A percentile compares a stretch with the other conserved stretches of the same genome.
Conservation (phyloP, 2,329 filamentous ascomycete species). For the Macroventuria anomochaeta region DNA sequence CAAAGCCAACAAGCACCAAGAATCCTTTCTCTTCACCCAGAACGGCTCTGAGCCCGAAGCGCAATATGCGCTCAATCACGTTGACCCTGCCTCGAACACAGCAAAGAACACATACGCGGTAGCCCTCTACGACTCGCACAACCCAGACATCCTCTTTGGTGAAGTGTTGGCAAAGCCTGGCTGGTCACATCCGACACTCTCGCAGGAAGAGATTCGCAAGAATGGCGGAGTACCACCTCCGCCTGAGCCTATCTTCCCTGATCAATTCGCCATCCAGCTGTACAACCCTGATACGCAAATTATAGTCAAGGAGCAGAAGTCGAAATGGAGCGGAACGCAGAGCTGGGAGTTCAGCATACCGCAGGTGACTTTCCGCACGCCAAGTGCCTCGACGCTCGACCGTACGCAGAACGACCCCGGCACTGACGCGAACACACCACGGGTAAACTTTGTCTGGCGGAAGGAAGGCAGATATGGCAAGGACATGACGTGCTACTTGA, state of each 20-base stretch:
- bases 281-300: conserved; percentile 94
- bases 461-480: conserved; percentile 84
- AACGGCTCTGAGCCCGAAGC: conserved; percentile 81
- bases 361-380: conserved; percentile 79
- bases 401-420: conserved; percentile 69
- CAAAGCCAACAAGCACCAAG: conserved; percentile 59
- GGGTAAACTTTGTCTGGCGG: conserved; percentile 86
- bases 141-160: conserved; percentile 81
- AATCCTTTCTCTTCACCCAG: conserved; percentile 65
- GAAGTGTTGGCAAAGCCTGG: conserved; percentile 85
- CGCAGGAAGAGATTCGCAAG: conserved; percentile 77
- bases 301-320: conserved; percentile 70
- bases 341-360: conserved; percentile 95
- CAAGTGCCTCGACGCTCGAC: conserved; percentile 80
- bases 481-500: conserved; percentile 87
- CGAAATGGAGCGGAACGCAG: conserved; percentile 79
- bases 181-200: conserved; percentile 83
- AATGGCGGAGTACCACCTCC: conserved; percentile 70
- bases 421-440: conserved; percentile 64
- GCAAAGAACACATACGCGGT: conserved; percentile 86
- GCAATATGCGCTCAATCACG: conserved; percentile 79
- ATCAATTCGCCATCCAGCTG: conserved; percentile 81
- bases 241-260: conserved; percentile 76
- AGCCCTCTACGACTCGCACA: conserved; percentile 82
- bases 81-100: conserved; percentile 71